A percentile compares a stretch with the other conserved stretches of the same genome.
Conservation (phyloP, 352 stramenopile genomes). For the Phytophthora sansomeana region DNA sequence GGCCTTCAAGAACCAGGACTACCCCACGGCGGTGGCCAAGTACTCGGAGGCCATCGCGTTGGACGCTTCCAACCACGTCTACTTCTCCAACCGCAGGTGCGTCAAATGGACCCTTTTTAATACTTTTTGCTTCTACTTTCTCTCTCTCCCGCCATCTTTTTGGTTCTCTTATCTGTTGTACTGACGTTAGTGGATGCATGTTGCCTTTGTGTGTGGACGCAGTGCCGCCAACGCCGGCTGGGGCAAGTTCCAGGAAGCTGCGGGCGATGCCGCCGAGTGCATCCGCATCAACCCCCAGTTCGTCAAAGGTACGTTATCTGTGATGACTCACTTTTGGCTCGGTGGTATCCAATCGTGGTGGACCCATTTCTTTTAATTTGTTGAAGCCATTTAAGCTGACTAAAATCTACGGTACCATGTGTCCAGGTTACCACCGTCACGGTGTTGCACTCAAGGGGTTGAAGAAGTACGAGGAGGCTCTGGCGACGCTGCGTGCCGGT, state of each 20-base stretch:
- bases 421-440: conserved; percentile 92
- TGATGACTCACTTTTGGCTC: conserved; percentile 11
- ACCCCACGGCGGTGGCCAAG: conserved; percentile 89
- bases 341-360: conserved; percentile 3
- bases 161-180: conserved; percentile 1
- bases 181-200: conserved; percentile 3
- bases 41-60: conserved; percentile 94
- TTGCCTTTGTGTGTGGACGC: conserved; percentile 1
- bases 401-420: conserved; percentile 19
- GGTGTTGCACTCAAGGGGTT: conserved; percentile 92
- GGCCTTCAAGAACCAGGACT: conserved; percentile 94
- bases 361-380: conserved; percentile 19
- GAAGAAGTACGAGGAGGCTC: conserved; percentile 81
- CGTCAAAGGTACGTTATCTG: conserved; percentile 82
- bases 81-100: conserved; percentile 94
- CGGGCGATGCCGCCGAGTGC: conserved; percentile 87
- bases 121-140: background rate
- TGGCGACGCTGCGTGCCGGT: conserved; percentile 75
- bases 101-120: conserved; percentile 4
- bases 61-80: conserved; percentile 92
- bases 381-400: conserved; percentile 16
- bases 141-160: conserved; percentile 5
- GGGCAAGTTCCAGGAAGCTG: conserved; percentile 85
- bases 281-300: conserved; percentile 94
- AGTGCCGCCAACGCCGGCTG: conserved; percentile 76